Evolutionary conservation across 306 rosid species (phyloP), one percentile per base, ranked within the genome.

Genomic region (Vigna hirtella): DNA sequence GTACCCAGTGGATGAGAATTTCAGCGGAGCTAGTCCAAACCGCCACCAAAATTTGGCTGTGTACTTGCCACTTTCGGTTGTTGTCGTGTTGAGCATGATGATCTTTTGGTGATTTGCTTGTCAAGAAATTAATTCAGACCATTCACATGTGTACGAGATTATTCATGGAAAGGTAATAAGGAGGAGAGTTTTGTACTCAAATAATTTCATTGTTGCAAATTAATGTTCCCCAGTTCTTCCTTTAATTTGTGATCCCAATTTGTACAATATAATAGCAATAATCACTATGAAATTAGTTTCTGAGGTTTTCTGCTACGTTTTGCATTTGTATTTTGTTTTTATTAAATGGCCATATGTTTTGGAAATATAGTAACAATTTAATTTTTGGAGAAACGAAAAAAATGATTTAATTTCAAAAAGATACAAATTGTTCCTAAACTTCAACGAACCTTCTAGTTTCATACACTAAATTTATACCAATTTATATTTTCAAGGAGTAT

Each of bases 1-100:
- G 72, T 86, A 86, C 26, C 86, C 89, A 0, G 34, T 82, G 15
- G 78, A 66, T 51, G 74, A 76, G 78, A 79, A 86, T 76, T 82
- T 72, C 57, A 86, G 45, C 3, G 66, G 84, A 8, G 84, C 84
- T 0, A 34, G 56, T 26, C 57, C 50, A 5, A 12, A 1, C 11
- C 32, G 6, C 34, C 76, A 53, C 22, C 42, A 32, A 0, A 67
- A 49, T 45, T 59, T 82, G 12, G 8, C 32, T 0, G 4, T 42
- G 7, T 58, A 73, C 70, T 70, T 86, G 74, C 80, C 66, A 51
- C 50, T 73, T 4, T 59, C 81, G 26, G 65, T 59, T 5, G 13
- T 11, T 43, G 79, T 65, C 7, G 50, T 85, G 24, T 34, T 85
- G 73, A 61, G 30, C 62, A 48, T 81, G 52, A 10, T 74, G 42